Evolutionary conservation across 768 basidiomycete genomes (phyloP).

Genomic region (Mycena capillaripes): DNA sequence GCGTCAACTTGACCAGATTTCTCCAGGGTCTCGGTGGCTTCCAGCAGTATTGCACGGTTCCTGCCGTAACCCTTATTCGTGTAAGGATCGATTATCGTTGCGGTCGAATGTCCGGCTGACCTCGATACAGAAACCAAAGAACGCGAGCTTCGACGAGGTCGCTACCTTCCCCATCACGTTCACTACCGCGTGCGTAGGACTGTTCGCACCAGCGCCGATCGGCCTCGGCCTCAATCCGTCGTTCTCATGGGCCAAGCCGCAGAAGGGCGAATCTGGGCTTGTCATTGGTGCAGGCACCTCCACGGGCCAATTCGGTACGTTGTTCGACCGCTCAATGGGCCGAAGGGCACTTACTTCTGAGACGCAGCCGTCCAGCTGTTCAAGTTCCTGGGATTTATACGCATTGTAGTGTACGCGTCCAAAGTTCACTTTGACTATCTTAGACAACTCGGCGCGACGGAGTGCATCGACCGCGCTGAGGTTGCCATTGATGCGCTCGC

Average conservation of each 20-base stretch:
- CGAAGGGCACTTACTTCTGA: too few relatives aligned
- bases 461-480: slow-evolving; percentile 44
- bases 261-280: slow-evolving; percentile 30
- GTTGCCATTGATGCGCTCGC: not conserved
- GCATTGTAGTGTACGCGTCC: slow-evolving; percentile 50
- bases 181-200: not conserved
- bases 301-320: slow-evolving; percentile 32
- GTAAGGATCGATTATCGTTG: too few relatives aligned
- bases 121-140: slow-evolving; percentile 4
- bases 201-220: not conserved
- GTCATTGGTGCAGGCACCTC: slow-evolving; percentile 29
- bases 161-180: not conserved
- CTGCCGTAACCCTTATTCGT: not conserved
- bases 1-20: too few relatives aligned
- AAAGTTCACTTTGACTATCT: slow-evolving; percentile 54
- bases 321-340: too few relatives aligned
- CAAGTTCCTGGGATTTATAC: slow-evolving; percentile 49
- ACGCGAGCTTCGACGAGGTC: not conserved
- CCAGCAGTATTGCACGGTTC: slow-evolving; percentile 6
- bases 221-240: slow-evolving; percentile 24
- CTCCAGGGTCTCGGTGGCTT: too few relatives aligned
- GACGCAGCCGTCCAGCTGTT: slow-evolving; percentile 8
- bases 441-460: slow-evolving; percentile 48
- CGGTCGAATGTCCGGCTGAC: too few relatives aligned
- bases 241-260: slow-evolving; percentile 20